A percentile compares a stretch with the other conserved stretches of the same genome.
These are phyloP conservation scores for Actinomucor elegans DNA, from an alignment of 371 early-diverging fungal species.

Conservation along the genomic window DNA sequence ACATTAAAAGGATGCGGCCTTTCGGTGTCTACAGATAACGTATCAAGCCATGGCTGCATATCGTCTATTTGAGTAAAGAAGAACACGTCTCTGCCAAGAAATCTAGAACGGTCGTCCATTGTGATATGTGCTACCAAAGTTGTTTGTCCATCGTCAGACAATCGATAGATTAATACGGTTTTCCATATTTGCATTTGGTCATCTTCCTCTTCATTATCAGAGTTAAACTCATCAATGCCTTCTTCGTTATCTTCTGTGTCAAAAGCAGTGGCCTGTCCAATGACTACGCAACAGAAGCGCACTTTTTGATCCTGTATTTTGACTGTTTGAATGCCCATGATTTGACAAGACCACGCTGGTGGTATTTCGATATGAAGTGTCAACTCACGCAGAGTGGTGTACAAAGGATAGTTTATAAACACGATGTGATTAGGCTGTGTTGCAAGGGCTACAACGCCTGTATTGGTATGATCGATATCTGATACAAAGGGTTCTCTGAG, in stretches of 20 bases:
- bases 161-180: constrained; percentile 31
- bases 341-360: constrained; percentile 31
- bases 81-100: constrained; percentile 36
- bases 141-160: constrained; percentile 31
- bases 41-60: too few species aligned
- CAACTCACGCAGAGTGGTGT: too few species aligned
- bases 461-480: constrained; percentile 36
- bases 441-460: constrained; percentile 36
- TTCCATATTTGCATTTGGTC: constrained; percentile 32
- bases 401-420: too few species aligned
- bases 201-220: background rate
- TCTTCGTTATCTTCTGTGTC: constrained; percentile 28
- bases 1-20: too few species aligned
- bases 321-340: constrained; percentile 38
- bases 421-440: too few species aligned
- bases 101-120: constrained; percentile 13
- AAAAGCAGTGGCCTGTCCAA: constrained; percentile 19
- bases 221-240: too few species aligned
- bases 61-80: constrained; percentile 21
- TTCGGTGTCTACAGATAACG: too few species aligned
- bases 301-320: constrained; percentile 15
- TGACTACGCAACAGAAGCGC: constrained; percentile 28
- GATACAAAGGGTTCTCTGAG: constrained; percentile 41
- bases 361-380: too few species aligned
- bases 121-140: constrained; percentile 31